phyloP scores from a whole-genome alignment of 2,329 filamentous ascomycete species.

The Ceratocystis alfenasii region DNA sequence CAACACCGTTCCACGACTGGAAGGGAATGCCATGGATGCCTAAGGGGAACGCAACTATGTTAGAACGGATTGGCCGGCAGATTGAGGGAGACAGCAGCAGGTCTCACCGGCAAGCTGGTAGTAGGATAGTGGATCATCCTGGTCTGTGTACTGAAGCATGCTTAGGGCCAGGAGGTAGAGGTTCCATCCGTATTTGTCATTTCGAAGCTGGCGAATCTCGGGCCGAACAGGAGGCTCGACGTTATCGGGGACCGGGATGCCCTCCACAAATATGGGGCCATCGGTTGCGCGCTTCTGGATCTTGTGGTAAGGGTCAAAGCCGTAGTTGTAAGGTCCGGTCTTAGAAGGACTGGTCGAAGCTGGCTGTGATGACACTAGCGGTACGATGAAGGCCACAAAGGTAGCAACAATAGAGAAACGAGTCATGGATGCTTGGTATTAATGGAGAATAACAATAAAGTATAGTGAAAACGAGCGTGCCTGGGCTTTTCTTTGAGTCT shows the following conservation, averaged over 20 bases:
- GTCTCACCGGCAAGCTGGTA: slow-evolving; percentile 63
- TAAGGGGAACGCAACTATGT: slow-evolving; percentile 27
- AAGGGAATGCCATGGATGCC: slow-evolving; percentile 72
- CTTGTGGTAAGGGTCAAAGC: slow-evolving; percentile 15
- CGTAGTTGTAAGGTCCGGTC: slow-evolving; percentile 20
- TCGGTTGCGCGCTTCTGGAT: slow-evolving; percentile 9
- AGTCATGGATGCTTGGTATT: slow-evolving; percentile 13
- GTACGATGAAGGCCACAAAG: slow-evolving; percentile 8
- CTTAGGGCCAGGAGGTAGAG: slow-evolving; percentile 64
- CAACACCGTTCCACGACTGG: slow-evolving; percentile 41
- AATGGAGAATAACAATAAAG: slow-evolving; percentile 10
- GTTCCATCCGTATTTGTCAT: slow-evolving; percentile 57
- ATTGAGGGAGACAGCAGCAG: background rate
- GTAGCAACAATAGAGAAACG: slow-evolving; percentile 14
- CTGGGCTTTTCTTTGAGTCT: slow-evolving; percentile 6
- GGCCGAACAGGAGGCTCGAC: slow-evolving; percentile 39
- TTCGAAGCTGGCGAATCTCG: slow-evolving; percentile 56
- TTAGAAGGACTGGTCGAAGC: slow-evolving; percentile 17
- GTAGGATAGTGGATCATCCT: slow-evolving; percentile 54
- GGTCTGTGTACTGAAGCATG: slow-evolving; percentile 56
- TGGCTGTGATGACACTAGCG: slow-evolving; percentile 17
- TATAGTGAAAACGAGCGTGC: background rate
- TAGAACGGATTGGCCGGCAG: background rate
- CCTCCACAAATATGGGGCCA: slow-evolving; percentile 15
- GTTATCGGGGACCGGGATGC: slow-evolving; percentile 27